Evolutionary conservation across 2,329 filamentous ascomycete species (phyloP), one percentile per base, ranked within the genome.

Genomic region (Cercospora zeae-maydis): DNA sequence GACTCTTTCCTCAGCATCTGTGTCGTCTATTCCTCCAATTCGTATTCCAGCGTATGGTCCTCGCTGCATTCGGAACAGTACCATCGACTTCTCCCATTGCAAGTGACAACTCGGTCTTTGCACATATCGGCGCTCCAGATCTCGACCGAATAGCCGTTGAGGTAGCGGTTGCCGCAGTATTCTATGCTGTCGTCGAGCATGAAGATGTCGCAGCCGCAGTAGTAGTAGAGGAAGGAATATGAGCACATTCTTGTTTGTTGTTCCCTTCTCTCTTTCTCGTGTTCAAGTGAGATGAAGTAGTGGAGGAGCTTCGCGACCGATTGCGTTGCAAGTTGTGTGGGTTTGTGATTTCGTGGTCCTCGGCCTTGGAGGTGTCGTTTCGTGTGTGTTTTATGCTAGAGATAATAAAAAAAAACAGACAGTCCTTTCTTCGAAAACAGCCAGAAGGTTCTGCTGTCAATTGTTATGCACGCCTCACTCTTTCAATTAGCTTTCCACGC

Each of bases 151-250:
- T 81, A 80, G 62, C 78, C 76, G 16, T 75, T 78, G 21, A 81
- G 75, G 6, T 78, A 76, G 16, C 79, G 76, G 58, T 76, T 77
- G 9, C 70, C 73, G 73, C 79, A 81, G 65, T 79, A 74, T 68
- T 81, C 79, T 63, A 81, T 76, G 59, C 70, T 76, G 72, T 80
- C 77, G 63, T 75, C 71, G 74, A 78, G 77, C 72, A 81, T 80
- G 71, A 79, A 81, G 72, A 79, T 79, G 68, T 79, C 78, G 71
- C 79, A 78, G 72, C 79, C 79, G 73, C 79, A 81, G 72, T 77
- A 78, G 70, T 81, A 81, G 75, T 77, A 73, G 21, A 75, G 76
- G 69, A 80, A 81, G 10, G 78, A 79, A 71, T 80, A 81, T 37
- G 72, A 74, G 69, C 79, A 81, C 79, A 81, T 81, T 24, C 49